A percentile compares a stretch with the other conserved stretches of the same genome.
Conservation (phyloP, 2,329 filamentous ascomycete genomes). For the Trichoderma hamatum region DNA sequence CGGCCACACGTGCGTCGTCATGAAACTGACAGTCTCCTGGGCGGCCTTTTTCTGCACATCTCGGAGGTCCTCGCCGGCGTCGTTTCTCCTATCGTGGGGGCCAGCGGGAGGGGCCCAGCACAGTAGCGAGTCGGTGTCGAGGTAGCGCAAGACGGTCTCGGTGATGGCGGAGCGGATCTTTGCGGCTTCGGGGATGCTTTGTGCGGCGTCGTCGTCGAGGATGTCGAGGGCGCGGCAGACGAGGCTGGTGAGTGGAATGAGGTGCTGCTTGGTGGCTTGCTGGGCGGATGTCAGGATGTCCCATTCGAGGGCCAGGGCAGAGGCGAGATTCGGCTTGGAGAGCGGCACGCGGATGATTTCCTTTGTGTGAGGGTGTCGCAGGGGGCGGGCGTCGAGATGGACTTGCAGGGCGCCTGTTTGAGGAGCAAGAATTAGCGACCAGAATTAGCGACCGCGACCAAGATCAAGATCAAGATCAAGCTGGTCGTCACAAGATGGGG, state of each 20-base stretch:
- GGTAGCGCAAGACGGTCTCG: slow-evolving; percentile 75
- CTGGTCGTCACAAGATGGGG: too few relatives aligned
- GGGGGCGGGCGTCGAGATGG: slow-evolving; percentile 74
- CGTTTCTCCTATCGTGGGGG: slow-evolving; percentile 51
- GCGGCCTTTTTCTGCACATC: slow-evolving; percentile 72
- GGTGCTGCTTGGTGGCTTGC: slow-evolving; percentile 82
- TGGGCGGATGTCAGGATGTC: slow-evolving; percentile 79
- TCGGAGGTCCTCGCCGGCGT: slow-evolving; percentile 63
- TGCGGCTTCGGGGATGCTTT: slow-evolving; percentile 39
- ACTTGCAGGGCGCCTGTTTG: slow-evolving; percentile 57
- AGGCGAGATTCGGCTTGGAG: slow-evolving; percentile 78
- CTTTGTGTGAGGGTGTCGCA: slow-evolving; percentile 77
- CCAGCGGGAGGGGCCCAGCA: slow-evolving; percentile 74
- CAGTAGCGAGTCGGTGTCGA: slow-evolving; percentile 88
- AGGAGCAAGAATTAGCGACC: background rate
- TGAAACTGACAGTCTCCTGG: slow-evolving; percentile 69
- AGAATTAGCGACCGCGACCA: too few relatives aligned
- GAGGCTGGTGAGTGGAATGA: slow-evolving; percentile 88
- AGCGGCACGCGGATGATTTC: slow-evolving; percentile 70
- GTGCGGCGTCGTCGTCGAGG: slow-evolving; percentile 60
- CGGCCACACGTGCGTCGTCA: slow-evolving; percentile 78
- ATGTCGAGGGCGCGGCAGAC: slow-evolving; percentile 84
- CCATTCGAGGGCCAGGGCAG: slow-evolving; percentile 91
- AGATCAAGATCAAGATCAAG: too few relatives aligned
- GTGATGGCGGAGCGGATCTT: slow-evolving; percentile 67